Percentiles rank a stretch among this genome's conserved stretches.
These are phyloP conservation scores for Tremella fuciformis DNA, from an alignment of 768 basidiomycete species.

Conservation along the genomic window DNA sequence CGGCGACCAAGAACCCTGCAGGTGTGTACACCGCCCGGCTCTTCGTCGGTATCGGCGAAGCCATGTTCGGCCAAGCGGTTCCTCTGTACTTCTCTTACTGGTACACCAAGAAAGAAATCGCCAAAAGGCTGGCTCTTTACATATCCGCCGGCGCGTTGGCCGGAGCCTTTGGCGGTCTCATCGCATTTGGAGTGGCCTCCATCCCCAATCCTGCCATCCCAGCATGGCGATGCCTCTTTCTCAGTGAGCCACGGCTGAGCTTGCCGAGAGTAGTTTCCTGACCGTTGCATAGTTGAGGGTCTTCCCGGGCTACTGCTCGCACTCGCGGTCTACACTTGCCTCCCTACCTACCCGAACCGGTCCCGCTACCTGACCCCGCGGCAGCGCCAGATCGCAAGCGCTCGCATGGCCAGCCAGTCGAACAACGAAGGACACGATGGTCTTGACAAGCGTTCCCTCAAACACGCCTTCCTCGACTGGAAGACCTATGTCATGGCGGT, in stretches of 20 bases:
- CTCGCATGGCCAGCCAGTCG: conserved; percentile 62
- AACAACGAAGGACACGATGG: conserved; percentile 66
- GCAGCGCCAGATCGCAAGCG: conserved; percentile 61
- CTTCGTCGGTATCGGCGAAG: conserved; percentile 43
- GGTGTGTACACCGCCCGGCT: conserved; percentile 40
- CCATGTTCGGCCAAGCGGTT: conserved; percentile 21
- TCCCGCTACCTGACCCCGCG: conserved; percentile 60
- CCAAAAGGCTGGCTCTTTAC: conserved; percentile 42
- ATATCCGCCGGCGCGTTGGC: conserved; percentile 33
- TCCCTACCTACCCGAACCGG: conserved; percentile 71
- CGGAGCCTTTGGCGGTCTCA: conserved; percentile 64
- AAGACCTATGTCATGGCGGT: conserved; percentile 59
- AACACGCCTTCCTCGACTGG: conserved; percentile 69
- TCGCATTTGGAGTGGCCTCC: conserved; percentile 74
- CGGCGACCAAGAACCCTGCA: conserved; percentile 22
- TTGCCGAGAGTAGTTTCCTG: too few relatives aligned
- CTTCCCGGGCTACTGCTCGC: conserved; percentile 58
- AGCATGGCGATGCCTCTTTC: conserved; percentile 66
- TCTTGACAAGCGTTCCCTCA: conserved; percentile 65
- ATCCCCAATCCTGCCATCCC: conserved; percentile 51
- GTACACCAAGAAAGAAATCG: conserved; percentile 38
- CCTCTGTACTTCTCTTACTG: conserved; percentile 20
- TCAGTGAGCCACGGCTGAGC: conserved; percentile 72
- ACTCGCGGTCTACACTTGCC: conserved; percentile 58
- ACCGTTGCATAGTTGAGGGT: too few relatives aligned